Conservation (phyloP, 1,284 basidiomycete genomes). For the Melampsora americana region DNA sequence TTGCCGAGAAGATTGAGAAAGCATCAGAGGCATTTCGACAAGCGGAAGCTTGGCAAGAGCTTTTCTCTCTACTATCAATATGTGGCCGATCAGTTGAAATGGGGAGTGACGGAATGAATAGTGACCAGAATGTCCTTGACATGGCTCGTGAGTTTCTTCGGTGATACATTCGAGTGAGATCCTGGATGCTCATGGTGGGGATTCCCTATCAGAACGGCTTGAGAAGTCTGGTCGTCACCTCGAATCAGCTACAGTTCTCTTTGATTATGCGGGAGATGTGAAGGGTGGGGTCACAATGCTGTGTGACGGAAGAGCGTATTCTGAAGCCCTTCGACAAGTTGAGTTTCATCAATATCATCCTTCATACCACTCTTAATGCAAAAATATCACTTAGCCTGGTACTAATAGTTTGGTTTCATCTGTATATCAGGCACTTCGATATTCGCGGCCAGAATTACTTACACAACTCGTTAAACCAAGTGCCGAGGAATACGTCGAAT, state of each 20-base stretch:
- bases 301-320: conserved; percentile 74
- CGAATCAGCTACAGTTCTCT: conserved; percentile 77
- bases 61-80: conserved; percentile 71
- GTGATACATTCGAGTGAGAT: conserved; percentile 62
- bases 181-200: conserved; percentile 4
- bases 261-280: conserved; percentile 79
- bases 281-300: conserved; percentile 73
- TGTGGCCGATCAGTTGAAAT: conserved; percentile 57
- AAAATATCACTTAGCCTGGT: not conserved
- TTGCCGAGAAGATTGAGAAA: conserved; percentile 64
- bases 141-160: conserved; percentile 63
- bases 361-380: not conserved
- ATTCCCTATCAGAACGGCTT: conserved; percentile 73
- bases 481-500: conserved; percentile 69
- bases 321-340: conserved; percentile 81
- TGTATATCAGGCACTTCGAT: conserved; percentile 55
- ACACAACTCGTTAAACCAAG: conserved; percentile 73
- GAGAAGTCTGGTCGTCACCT: conserved; percentile 69
- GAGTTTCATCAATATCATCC: conserved; percentile 44
- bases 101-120: conserved; percentile 58
- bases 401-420: not conserved
- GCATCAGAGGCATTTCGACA: conserved; percentile 82
- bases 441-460: conserved; percentile 64
- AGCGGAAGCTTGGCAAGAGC: conserved; percentile 80
- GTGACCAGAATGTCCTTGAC: not conserved